Percentiles rank a stretch among this genome's conserved stretches.
phyloP scores from a whole-genome alignment of 129 eudicot genomes.

The Solidago caesia region DNA sequence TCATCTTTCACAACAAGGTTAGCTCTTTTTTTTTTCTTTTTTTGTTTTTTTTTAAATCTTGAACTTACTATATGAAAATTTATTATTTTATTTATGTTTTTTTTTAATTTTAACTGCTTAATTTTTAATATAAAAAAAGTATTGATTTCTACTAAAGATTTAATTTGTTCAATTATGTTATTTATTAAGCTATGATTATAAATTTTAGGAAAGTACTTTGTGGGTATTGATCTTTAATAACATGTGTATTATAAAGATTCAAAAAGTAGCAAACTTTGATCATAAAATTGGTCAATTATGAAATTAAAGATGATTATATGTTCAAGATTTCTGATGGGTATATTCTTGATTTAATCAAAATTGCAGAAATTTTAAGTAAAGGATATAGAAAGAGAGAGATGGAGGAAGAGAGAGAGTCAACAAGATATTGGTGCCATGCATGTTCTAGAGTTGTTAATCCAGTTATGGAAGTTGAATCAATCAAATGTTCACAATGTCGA shows the following conservation, averaged over 20 bases:
- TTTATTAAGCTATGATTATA: too few species aligned
- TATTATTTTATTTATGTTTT: not conserved
- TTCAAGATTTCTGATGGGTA: slow-evolving; percentile 21
- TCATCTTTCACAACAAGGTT: slow-evolving; percentile 33
- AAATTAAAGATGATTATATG: not conserved
- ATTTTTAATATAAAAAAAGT: too few species aligned
- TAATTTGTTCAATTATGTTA: not conserved
- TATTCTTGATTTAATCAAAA: slow-evolving; percentile 3
- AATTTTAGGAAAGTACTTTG: not conserved
- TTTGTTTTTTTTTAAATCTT: not conserved
- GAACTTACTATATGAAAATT: not conserved
- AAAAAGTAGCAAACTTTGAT: not conserved
- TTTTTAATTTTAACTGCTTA: too few species aligned
- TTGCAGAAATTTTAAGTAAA: slow-evolving; percentile 23
- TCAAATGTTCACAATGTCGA: slow-evolving; percentile 69
- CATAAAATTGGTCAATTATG: not conserved
- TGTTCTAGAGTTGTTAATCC: slow-evolving; percentile 58
- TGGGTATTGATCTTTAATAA: slow-evolving; percentile 21
- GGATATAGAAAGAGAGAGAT: slow-evolving; percentile 35
- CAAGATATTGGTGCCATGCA: slow-evolving; percentile 72
- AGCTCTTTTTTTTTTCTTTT: not conserved
- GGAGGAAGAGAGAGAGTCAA: slow-evolving; percentile 57
- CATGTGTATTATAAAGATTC: not conserved
- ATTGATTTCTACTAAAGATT: too few species aligned
- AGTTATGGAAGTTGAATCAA: slow-evolving; percentile 39